Percentiles rank a stretch among this genome's conserved stretches.
Conservation (phyloP, 345 rosid genomes). For the Bruguiera sexangula region DNA sequence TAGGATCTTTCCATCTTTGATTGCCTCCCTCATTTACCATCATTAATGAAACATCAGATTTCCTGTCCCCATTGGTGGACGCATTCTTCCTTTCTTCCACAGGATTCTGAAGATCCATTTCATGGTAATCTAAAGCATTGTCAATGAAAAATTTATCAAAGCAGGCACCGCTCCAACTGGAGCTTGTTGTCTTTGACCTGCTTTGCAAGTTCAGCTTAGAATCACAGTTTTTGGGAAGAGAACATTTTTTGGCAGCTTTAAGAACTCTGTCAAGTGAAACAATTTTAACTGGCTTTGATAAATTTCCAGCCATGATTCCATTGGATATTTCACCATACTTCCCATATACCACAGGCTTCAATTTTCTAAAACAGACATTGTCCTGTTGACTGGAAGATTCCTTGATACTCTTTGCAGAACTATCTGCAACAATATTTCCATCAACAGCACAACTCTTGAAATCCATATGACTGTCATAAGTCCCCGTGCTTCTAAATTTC, state of each 20-base stretch:
- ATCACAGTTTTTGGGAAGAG: conserved; percentile 21
- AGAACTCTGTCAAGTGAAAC: conserved; percentile 43
- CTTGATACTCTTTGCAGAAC: conserved; percentile 8
- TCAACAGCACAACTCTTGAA: conserved; percentile 8
- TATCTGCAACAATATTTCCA: conserved; percentile 12
- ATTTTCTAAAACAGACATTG: conserved; percentile 19
- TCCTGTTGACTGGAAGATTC: conserved; percentile 21
- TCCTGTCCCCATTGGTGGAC: conserved; percentile 11
- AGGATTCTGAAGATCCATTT: conserved; percentile 15
- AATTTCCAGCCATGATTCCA: conserved; percentile 22
- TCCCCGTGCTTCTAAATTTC: conserved; percentile 21
- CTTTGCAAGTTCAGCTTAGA: conserved; percentile 15
- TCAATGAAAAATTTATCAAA: conserved; percentile 14
- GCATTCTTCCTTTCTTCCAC: conserved; percentile 16
- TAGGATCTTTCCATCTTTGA: conserved; percentile 10
- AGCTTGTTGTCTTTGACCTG: conserved; percentile 12
- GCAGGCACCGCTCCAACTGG: conserved; percentile 14
- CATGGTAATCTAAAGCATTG: conserved; percentile 11
- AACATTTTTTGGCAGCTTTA: conserved; percentile 23
- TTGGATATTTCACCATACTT: conserved; percentile 39
- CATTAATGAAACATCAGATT: conserved; percentile 15
- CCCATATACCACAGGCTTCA: conserved; percentile 46
- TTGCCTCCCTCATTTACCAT: conserved; percentile 17
- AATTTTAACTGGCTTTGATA: conserved; percentile 31
- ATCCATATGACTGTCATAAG: conserved; percentile 11